Evolutionary conservation across 352 stramenopile genomes (phyloP), one percentile per base, ranked within the genome.

Genomic region (Phytophthora foliorum): DNA sequence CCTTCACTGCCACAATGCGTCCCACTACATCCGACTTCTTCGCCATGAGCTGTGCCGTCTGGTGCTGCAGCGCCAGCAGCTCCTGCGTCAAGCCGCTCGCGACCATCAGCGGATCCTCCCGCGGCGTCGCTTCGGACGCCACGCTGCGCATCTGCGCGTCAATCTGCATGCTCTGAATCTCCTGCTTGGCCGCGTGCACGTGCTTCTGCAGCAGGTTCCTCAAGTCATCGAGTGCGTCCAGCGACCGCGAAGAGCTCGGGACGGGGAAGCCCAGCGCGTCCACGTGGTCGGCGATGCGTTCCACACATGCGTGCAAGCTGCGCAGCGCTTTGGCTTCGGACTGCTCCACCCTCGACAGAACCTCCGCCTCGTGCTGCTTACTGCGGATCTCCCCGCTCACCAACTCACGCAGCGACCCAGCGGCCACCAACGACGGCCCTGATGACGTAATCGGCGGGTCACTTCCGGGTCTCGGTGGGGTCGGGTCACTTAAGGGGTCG

Each of bases 131-230:
- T 46, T 90, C 80, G 6, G 78, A 80, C 14, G 78, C 77, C 10
- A 87, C 76, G 41, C 66, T 83, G 25, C 74, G 71, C 82, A 91
- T 92, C 57, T 87, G 78, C 17, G 74, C 77, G 24, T 80, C 69
- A 63, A 91, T 91, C 69, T 92, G 74, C 53, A 91, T 69, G 34
- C 68, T 89, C 63, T 92, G 84, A 27, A 92, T 88, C 52, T 92
- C 84, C 57, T 90, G 82, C 51, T 82, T 87, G 19, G 80, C 56
- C 0, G 76, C 57, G 34, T 86, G 79, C 13, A 85, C 74, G 32
- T 89, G 78, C 29, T 70, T 77, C 29, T 76, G 68, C 44, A 92
- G 57, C 32, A 91, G 42, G 25, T 80, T 90, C 27, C 63, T 70
- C 25, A 92, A 63, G 34, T 91, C 84, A n/a, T 91, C 78, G 1